Evolutionary conservation across 2,329 filamentous ascomycete species (phyloP), one percentile per base, ranked within the genome.

Genomic region (Alternaria sp.): DNA sequence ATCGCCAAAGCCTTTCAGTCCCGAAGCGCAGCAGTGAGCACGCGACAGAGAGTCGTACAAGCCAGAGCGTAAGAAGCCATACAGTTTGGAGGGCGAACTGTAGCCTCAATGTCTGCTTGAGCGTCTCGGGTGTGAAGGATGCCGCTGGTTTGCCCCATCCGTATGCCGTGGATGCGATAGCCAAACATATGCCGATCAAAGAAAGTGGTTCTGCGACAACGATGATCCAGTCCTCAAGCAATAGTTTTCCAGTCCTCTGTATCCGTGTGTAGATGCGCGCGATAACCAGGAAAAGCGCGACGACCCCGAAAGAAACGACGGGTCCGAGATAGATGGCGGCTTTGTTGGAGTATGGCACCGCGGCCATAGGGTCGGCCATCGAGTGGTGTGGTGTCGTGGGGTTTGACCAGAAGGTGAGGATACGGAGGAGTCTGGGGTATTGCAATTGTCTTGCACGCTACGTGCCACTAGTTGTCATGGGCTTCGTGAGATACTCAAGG

Each of bases 211-310:
- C 69, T 26, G 71, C 74, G 21, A 67, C 62, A 17, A 73, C 13
- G 45, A 76, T 70, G 50, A 75, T 60, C 72, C 69, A 74, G 64
- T 75, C 74, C 56, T 76, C 73, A 9, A 72, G 40, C 36, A 69
- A 65, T 17, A 76, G 36, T 11, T 51, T 62, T 12, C 57, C 57
- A 9, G 65, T 70, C 49, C 70, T 67, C 6, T 28, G 65, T 32
- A 69, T 15, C 8, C 71, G 69, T 5, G 73, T 73, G 40, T 68
- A 74, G 32, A 73, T 66, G 12, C 74, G 70, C 40, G 64, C 36
- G 13, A 69, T 45, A 32, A 71, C 69, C 23, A 75, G 65, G 17
- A 54, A 52, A 3, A 76, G 51, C 8, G 72, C 64, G 23, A 76
- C 40, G 6, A 52, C 46, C 6, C 69, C 63, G 13, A 76, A 54